Conservation (phyloP, 2,329 filamentous ascomycete genomes). For the Colletotrichum salicis region DNA sequence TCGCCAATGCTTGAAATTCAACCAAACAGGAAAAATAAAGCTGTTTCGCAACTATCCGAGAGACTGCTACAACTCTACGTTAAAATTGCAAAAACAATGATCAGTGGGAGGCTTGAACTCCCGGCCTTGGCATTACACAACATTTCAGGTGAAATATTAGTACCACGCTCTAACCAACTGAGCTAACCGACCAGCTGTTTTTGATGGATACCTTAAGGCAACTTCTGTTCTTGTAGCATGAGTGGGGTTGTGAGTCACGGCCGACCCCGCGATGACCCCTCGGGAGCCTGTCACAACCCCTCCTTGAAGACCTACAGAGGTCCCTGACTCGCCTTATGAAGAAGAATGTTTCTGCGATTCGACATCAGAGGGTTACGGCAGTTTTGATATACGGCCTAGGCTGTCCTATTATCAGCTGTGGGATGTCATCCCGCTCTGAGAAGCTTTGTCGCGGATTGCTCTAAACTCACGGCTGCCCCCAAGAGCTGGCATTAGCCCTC, state of each 20-base stretch:
- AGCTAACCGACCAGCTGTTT: constrained; percentile 31
- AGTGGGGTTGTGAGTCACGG: constrained; percentile 12
- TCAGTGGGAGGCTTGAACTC: constrained; percentile 37
- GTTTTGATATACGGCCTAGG: background rate
- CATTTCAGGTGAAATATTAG: constrained; percentile 29
- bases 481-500: background rate
- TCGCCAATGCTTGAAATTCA: too few species aligned
- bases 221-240: too few species aligned
- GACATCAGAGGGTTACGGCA: background rate
- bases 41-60: too few species aligned
- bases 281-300: background rate
- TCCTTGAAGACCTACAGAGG: background rate
- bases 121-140: constrained; percentile 34
- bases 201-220: too few species aligned
- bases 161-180: constrained; percentile 37
- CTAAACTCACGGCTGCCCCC: background rate
- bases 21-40: too few species aligned
- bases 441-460: background rate
- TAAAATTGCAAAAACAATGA: background rate
- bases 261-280: background rate
- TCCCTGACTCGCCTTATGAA: background rate
- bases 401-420: background rate
- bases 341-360: too few species aligned
- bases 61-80: too few species aligned
- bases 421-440: background rate